Conservation (phyloP, 352 stramenopile genomes). For the Salisapilia sapeloensis region DNA sequence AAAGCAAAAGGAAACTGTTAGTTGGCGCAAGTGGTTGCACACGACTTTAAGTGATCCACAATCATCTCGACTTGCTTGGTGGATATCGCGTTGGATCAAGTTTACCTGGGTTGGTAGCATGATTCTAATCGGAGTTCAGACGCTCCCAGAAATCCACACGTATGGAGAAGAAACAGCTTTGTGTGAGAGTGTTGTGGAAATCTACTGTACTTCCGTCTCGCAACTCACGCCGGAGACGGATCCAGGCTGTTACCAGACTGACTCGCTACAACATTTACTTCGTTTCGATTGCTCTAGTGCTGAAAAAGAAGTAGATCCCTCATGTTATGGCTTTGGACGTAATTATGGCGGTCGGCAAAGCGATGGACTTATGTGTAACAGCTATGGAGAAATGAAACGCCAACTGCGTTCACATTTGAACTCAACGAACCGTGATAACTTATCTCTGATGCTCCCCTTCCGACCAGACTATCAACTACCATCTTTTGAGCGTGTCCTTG, state of each 20-base stretch:
- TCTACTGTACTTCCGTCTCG: constrained; percentile 19
- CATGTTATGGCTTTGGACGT: constrained; percentile 29
- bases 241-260: constrained; percentile 35
- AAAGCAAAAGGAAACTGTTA: constrained; percentile 11
- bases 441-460: constrained; percentile 31
- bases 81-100: constrained; percentile 32
- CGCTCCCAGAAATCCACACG: constrained; percentile 58
- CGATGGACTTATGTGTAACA: constrained; percentile 29
- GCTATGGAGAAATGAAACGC: constrained; percentile 2
- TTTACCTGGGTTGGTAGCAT: constrained; percentile 56
- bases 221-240: constrained; percentile 16
- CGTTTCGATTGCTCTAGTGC: constrained; percentile 23
- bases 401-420: not conserved
- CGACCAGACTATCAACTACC: constrained; percentile 20
- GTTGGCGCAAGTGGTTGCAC: constrained; percentile 15
- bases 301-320: constrained; percentile 16
- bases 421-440: constrained; percentile 6
- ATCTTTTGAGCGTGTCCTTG: constrained; percentile 12
- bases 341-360: constrained; percentile 27
- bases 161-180: constrained; percentile 41
- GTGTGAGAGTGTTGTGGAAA: constrained; percentile 34
- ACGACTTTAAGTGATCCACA: constrained; percentile 19
- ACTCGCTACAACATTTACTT: constrained; percentile 13
- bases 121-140: constrained; percentile 60
- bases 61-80: constrained; percentile 19